Conservation (phyloP, 2,329 filamentous ascomycete genomes). For the Pestalotiopsis sp. region DNA sequence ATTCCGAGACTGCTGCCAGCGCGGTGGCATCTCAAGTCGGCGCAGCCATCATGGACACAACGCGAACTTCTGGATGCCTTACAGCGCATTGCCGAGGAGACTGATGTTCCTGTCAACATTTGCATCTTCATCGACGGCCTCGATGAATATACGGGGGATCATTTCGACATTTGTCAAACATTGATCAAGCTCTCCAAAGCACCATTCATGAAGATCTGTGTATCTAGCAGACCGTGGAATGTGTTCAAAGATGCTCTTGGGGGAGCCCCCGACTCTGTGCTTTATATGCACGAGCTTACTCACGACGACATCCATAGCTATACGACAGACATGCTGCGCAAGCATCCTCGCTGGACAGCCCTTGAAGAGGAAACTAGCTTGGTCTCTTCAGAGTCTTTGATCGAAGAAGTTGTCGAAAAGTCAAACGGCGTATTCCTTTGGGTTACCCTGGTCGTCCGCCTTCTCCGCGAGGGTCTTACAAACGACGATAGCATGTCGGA, state of each 20-base stretch:
- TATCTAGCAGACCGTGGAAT: background rate
- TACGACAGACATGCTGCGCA: background rate
- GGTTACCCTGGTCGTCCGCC: background rate
- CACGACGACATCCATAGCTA: background rate
- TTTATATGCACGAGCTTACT: background rate
- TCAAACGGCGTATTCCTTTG: background rate
- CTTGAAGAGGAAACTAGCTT: background rate
- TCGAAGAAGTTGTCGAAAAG: background rate
- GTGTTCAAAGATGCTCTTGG: background rate
- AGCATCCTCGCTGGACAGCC: background rate
- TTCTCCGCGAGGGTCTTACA: background rate
- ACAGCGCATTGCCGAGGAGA: background rate
- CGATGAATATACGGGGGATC: slow-evolving; percentile 32
- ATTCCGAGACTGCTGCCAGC: background rate
- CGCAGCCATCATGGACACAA: background rate
- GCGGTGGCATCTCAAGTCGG: background rate
- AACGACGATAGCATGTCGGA: background rate
- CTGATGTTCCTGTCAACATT: slow-evolving; percentile 13
- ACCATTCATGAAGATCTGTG: background rate
- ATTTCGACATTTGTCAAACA: slow-evolving; percentile 7
- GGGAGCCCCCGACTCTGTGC: background rate
- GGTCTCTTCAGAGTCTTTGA: background rate
- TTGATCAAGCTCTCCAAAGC: background rate
- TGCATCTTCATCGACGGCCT: slow-evolving; percentile 39
- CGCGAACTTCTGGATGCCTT: background rate